Base-by-base conservation (phyloP, 257 asterid species). In the Buddleja alternifolia region DNA sequence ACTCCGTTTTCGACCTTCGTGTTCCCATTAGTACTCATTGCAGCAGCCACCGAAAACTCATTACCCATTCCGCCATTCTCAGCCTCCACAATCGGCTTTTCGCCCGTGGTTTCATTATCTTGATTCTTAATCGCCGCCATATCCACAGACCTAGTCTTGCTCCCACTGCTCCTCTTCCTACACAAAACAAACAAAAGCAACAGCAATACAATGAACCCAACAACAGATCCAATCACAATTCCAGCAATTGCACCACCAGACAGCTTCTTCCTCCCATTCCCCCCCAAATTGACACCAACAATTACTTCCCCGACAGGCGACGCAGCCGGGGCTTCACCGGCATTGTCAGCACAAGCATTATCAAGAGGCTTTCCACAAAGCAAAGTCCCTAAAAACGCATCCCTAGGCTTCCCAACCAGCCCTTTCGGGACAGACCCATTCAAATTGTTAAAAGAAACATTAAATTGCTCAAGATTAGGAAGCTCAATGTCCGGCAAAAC, bases 201-300 rank as follows among this genome's bases (percentile, higher is more conserved):
- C 58, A 88, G 55, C 58, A 88, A 8, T 39, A 86, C 19, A 19
- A 86, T 3, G 8, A 86, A 74, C 55, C 92, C 94, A 4, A 88
- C 56, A 4, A 88, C 77, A 76, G 91, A 82, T 83, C 97, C 96
- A 37, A 85, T 73, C 66, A 86, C 97, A 39, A 86, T 91, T 7
- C 95, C 96, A 10, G 93, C 97, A 67, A 88, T 83, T 34, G 90
- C 93, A 45, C 95, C 96, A n/a, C 88, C 90, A 7, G 96, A 85
- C 37, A 88, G 69, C 73, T 77, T 75, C 62, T 66, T 78, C 41
- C 64, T 77, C 42, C 73, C 57, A 4, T 55, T 55, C 52, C 23
- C 55, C 47, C 58, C 73, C 40, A 45, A 53, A 53, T 45, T 73
- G 37, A 37, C 64, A 36, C 63, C 53, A 12, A 47, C 67, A 25